Conservation (phyloP, 805 yeast species). For the Starmerella bombicola region DNA sequence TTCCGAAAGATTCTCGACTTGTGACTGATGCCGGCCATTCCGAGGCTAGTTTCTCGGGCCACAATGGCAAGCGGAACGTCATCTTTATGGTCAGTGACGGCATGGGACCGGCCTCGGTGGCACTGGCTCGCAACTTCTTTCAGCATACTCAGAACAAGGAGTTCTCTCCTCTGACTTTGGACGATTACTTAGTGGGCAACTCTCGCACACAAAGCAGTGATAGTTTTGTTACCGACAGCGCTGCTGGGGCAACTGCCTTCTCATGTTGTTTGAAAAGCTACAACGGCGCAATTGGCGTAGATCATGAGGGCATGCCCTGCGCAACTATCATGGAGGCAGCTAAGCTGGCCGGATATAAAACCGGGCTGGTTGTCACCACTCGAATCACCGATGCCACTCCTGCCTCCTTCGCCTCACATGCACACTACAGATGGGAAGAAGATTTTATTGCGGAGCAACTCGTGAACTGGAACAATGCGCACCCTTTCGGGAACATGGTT, state of each 20-base stretch:
- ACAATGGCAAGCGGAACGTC: conserved; percentile 39
- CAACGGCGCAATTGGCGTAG: conserved; percentile 88
- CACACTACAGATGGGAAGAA: conserved; percentile 60
- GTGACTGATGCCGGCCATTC: not conserved
- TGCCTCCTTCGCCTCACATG: conserved; percentile 78
- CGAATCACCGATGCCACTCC: conserved; percentile 93
- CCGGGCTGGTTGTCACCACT: conserved; percentile 89
- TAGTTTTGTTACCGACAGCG: conserved; percentile 81
- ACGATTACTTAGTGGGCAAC: conserved; percentile 62
- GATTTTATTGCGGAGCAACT: conserved; percentile 81
- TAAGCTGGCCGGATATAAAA: conserved; percentile 62
- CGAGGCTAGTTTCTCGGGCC: not conserved
- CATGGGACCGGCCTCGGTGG: conserved; percentile 84
- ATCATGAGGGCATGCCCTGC: conserved; percentile 55
- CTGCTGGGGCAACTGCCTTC: conserved; percentile 95
- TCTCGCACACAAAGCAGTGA: conserved; percentile 71
- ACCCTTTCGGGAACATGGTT: conserved; percentile 74
- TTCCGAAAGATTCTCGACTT: not conserved
- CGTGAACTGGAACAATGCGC: conserved; percentile 43
- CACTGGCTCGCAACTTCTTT: conserved; percentile 63
- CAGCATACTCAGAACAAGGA: conserved; percentile 41
- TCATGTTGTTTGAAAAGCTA: conserved; percentile 72
- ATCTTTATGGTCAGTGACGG: conserved; percentile 89
- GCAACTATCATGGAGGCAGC: conserved; percentile 84
- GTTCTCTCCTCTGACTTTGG: conserved; percentile 49